Evolutionary conservation across 306 rosid genomes (phyloP).

Genomic region (Quillaja saponaria): DNA sequence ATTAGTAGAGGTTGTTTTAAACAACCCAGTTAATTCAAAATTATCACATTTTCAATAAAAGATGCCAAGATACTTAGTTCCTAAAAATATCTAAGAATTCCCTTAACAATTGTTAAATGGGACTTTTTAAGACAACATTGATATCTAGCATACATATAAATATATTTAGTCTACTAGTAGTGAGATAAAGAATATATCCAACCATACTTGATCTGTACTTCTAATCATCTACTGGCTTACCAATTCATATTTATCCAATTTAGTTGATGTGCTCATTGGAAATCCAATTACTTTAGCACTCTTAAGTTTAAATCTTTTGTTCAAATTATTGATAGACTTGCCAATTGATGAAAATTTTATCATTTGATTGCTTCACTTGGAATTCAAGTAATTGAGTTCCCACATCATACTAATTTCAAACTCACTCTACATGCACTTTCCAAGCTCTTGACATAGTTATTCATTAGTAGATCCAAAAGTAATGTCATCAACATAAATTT

Average conservation of each 20-base stretch:
- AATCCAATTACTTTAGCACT: neutral
- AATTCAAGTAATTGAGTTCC: neutral
- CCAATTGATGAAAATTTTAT: neutral
- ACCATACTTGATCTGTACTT: neutral
- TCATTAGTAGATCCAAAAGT: neutral
- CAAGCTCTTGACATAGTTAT: neutral
- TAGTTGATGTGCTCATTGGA: neutral
- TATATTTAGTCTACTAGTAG: neutral
- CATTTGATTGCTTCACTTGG: neutral
- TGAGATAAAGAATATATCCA: neutral
- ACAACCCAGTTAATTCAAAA: too few species aligned
- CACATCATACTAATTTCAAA: slow-evolving; percentile 12
- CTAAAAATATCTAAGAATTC: neutral
- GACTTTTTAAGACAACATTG: neutral
- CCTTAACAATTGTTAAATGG: neutral
- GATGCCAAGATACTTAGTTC: too few species aligned
- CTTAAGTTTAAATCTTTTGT: neutral
- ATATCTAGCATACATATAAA: neutral
- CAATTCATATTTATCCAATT: neutral
- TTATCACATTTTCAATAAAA: too few species aligned
- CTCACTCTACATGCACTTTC: neutral
- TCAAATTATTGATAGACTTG: neutral
- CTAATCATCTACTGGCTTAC: neutral
- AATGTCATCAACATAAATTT: slow-evolving; percentile 3
- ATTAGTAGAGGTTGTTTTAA: too few species aligned